phyloP scores from a whole-genome alignment of 345 rosid genomes.

The Dipteronia sinensis region DNA sequence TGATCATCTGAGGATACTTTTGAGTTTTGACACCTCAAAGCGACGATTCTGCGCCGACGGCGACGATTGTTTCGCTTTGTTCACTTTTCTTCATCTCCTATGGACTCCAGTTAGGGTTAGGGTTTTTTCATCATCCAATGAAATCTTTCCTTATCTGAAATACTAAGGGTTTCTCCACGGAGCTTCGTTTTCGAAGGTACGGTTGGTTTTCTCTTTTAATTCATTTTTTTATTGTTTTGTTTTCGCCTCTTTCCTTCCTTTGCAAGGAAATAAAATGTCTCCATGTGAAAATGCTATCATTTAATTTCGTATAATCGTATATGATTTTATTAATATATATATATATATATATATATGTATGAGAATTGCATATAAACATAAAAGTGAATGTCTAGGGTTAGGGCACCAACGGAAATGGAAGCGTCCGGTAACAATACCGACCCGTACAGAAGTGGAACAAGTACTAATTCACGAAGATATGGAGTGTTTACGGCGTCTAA shows the following conservation, averaged over 20 bases:
- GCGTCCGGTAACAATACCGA: slow-evolving; percentile 67
- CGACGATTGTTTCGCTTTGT: slow-evolving; percentile 4
- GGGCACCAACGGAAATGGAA: slow-evolving; percentile 69
- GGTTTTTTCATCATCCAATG: slow-evolving; percentile 4
- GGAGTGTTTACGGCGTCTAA: slow-evolving; percentile 75
- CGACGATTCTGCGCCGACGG: background rate
- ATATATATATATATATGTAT: too few species aligned
- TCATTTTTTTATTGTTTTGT: background rate
- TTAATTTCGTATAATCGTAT: too few species aligned
- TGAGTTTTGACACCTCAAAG: background rate
- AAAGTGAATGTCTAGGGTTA: slow-evolving; percentile 52
- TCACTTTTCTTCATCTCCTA: slow-evolving; percentile 17
- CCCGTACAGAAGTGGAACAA: slow-evolving; percentile 52
- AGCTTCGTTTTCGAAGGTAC: slow-evolving; percentile 65
- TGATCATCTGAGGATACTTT: background rate
- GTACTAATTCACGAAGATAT: slow-evolving; percentile 54
- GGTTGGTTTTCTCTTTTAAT: background rate
- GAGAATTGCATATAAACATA: background rate
- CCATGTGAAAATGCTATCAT: background rate
- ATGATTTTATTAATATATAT: too few species aligned
- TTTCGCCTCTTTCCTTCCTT: slow-evolving; percentile 9
- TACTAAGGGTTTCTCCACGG: slow-evolving; percentile 44
- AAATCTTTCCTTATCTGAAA: background rate
- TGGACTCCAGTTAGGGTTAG: slow-evolving; percentile 22
- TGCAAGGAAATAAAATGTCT: slow-evolving; percentile 1